phyloP scores from a whole-genome alignment of 257 asterid genomes.

The Cruciata laevipes region DNA sequence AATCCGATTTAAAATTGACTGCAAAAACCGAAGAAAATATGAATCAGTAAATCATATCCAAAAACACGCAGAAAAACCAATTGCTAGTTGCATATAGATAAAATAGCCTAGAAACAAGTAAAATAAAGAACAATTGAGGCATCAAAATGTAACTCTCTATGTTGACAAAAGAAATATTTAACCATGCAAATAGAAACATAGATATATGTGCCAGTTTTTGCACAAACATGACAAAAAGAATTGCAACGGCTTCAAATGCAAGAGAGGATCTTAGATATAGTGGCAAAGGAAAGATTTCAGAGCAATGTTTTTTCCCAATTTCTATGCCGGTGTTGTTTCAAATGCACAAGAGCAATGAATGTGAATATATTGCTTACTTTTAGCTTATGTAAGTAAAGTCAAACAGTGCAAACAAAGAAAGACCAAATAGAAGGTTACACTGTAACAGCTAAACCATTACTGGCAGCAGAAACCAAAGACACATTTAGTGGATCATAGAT shows the following conservation, averaged over 20 bases:
- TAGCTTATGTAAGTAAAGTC: too few species aligned
- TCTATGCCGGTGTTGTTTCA: too few species aligned
- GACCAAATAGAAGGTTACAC: background rate
- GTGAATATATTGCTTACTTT: too few species aligned
- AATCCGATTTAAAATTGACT: slow-evolving; percentile 68
- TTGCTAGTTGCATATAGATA: background rate
- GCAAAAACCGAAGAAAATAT: slow-evolving; percentile 24
- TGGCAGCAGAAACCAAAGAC: background rate
- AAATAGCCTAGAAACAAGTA: background rate
- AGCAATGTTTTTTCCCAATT: background rate
- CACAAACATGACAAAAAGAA: background rate
- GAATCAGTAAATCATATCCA: background rate
- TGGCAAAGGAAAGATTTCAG: background rate
- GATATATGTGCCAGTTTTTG: background rate
- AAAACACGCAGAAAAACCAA: background rate
- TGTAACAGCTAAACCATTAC: background rate
- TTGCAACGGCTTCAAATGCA: background rate
- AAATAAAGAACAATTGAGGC: background rate
- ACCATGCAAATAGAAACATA: background rate
- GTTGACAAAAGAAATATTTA: too few species aligned
- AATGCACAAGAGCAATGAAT: too few species aligned
- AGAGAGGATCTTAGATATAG: background rate
- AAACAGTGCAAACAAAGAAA: background rate
- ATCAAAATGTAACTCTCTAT: background rate
- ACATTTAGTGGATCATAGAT: background rate